These are phyloP conservation scores for Chrysochromulina parva DNA, from an alignment of 78 protist species.

Conservation along the genomic window DNA sequence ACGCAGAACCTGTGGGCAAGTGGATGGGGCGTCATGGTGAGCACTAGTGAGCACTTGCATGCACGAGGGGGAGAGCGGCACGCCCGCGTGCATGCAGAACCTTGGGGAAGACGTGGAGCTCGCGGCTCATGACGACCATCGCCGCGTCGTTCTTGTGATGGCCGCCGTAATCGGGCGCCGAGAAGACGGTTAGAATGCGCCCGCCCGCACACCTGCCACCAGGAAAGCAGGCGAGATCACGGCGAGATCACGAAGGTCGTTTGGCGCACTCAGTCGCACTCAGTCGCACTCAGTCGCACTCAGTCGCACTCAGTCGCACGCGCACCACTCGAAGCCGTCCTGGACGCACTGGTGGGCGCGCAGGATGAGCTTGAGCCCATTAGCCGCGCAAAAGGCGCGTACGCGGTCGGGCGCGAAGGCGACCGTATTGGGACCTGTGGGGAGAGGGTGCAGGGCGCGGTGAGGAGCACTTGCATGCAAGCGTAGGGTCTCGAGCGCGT, in stretches of 20 bases:
- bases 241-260: background rate
- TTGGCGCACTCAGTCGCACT: no score
- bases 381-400: background rate
- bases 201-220: background rate
- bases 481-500: no score
- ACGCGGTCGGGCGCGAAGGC: slow-evolving; percentile 16
- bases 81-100: background rate
- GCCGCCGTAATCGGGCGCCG: slow-evolving; percentile 51
- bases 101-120: background rate
- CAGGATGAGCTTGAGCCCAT: slow-evolving; percentile 21
- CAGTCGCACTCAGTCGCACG: background rate
- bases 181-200: slow-evolving; percentile 41
- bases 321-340: slow-evolving; percentile 35
- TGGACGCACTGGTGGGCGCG: slow-evolving; percentile 43
- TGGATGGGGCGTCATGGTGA: no score
- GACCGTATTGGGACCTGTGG: background rate
- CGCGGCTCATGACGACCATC: background rate
- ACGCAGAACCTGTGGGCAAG: no score
- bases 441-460: background rate
- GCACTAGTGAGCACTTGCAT: no score
- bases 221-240: background rate
- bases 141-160: slow-evolving; percentile 48
- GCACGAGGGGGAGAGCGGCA: no score
- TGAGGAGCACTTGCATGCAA: no score
- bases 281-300: background rate